Evolutionary conservation across 2,329 filamentous ascomycete genomes (phyloP).

Genomic region (Venturia carpophila): DNA sequence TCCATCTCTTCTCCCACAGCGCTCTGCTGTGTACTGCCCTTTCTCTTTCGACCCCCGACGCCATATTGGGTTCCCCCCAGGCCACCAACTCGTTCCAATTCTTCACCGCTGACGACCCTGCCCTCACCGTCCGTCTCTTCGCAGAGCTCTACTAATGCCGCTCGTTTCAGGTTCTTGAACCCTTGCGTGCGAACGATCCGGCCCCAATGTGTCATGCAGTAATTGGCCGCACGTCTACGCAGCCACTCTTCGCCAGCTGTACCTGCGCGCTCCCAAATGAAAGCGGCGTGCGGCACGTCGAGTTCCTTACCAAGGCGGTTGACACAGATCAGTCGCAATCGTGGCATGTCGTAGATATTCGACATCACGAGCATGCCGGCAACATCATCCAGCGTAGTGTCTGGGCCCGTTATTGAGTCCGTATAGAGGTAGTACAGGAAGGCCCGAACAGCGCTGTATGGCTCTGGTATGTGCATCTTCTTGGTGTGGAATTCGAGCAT

Average conservation of each 20-base stretch:
- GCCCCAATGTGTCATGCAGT: conserved; percentile 92
- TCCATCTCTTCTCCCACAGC: conserved; percentile 13
- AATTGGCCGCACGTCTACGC: conserved; percentile 75
- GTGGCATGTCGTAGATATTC: conserved; percentile 95
- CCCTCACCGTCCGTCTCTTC: conserved; percentile 91
- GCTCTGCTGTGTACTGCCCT: conserved; percentile 12
- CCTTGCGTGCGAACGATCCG: conserved; percentile 82
- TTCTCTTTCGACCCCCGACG: conserved; percentile 19
- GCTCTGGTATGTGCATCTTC: conserved; percentile 95
- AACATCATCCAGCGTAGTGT: conserved; percentile 66
- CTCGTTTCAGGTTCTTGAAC: conserved; percentile 71
- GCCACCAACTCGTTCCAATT: conserved; percentile 57
- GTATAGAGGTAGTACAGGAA: conserved; percentile 97
- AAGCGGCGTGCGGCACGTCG: conserved; percentile 88
- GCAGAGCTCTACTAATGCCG: conserved; percentile 79
- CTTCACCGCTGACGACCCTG: conserved; percentile 81
- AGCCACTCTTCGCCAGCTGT: conserved; percentile 91
- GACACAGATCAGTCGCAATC: conserved; percentile 82
- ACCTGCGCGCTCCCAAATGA: conserved; percentile 90
- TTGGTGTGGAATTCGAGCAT: conserved; percentile 98
- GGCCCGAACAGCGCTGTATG: conserved; percentile 85
- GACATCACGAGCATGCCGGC: conserved; percentile 94
- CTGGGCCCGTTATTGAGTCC: conserved; percentile 63
- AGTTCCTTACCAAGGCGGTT: conserved; percentile 84
- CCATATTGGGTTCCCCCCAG: conserved; percentile 43